Conservation (phyloP, 2,329 filamentous ascomycete genomes). For the Phialophora verrucosa region DNA sequence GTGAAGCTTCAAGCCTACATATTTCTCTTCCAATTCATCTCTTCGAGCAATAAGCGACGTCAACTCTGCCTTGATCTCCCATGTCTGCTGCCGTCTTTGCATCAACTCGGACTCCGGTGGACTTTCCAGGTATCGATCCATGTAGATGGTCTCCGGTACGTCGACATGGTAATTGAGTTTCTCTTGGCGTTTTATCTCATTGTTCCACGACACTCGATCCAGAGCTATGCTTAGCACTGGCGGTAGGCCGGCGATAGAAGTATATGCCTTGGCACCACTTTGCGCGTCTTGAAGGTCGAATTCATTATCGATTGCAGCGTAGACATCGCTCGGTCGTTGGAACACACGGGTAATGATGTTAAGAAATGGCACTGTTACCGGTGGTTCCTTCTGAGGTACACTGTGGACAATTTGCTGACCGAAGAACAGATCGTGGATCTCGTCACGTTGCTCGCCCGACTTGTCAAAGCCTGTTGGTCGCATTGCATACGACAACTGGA, state of each 20-base stretch:
- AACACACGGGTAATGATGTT: constrained; percentile 61
- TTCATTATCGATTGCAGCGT: constrained; percentile 81
- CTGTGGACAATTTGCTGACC: constrained; percentile 44
- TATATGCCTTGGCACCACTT: constrained; percentile 67
- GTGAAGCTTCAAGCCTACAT: constrained; percentile 23
- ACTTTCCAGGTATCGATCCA: constrained; percentile 85
- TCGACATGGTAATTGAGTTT: constrained; percentile 80
- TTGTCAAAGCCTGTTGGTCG: constrained; percentile 68
- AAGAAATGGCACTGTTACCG: constrained; percentile 58
- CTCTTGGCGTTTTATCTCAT: constrained; percentile 61
- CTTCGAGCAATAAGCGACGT: constrained; percentile 59
- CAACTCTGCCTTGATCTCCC: constrained; percentile 73
- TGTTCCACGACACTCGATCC: constrained; percentile 77
- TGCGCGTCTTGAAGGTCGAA: constrained; percentile 81
- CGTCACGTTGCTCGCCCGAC: constrained; percentile 78
- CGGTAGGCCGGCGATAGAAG: constrained; percentile 75
- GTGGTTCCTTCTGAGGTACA: constrained; percentile 36
- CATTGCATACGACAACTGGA: constrained; percentile 88
- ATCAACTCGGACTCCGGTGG: constrained; percentile 66
- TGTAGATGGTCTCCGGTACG: constrained; percentile 79
- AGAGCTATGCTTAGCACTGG: constrained; percentile 89
- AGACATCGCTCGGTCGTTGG: constrained; percentile 67
- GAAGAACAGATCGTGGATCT: constrained; percentile 70
- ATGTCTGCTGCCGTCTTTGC: constrained; percentile 69
- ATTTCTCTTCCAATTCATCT: constrained; percentile 46